A percentile compares a stretch with the other conserved stretches of the same genome.
phyloP scores from a whole-genome alignment of 768 basidiomycete genomes.

The Phylloporus rhodoxanthus region DNA sequence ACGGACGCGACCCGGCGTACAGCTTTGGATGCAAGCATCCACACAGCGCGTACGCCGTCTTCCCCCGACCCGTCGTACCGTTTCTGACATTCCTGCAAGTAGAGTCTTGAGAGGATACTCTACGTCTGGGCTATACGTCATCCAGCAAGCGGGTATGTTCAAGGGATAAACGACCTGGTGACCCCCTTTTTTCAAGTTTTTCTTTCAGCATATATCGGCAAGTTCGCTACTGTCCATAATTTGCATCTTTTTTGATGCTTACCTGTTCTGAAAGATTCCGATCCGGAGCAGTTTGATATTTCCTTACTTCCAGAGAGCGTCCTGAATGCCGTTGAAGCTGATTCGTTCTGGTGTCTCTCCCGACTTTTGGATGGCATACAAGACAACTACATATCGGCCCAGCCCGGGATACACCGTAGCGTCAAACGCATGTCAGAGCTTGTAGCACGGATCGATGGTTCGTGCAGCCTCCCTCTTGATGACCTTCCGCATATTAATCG shows the following conservation, averaged over 20 bases:
- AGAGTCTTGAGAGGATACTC: slow-evolving; percentile 91
- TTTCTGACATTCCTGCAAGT: slow-evolving; percentile 22
- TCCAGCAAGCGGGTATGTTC: slow-evolving; percentile 97
- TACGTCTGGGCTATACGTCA: slow-evolving; percentile 99
- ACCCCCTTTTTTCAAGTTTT: slow-evolving; percentile 99
- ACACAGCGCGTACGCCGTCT: slow-evolving; percentile 73
- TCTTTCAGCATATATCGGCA: slow-evolving; percentile 90
- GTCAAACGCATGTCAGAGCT: slow-evolving; percentile 93
- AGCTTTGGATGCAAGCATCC: slow-evolving; percentile 82
- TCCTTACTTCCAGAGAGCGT: slow-evolving; percentile 60
- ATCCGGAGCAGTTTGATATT: slow-evolving; percentile 87
- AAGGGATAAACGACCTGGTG: slow-evolving; percentile 97
- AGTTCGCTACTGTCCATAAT: slow-evolving; percentile 15
- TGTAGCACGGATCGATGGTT: slow-evolving; percentile 84
- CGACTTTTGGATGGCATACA: slow-evolving; percentile 95
- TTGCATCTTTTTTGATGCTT: slow-evolving; percentile 1
- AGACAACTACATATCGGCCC: slow-evolving; percentile 95
- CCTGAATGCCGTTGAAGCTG: slow-evolving; percentile 87
- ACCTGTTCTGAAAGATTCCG: slow-evolving; percentile 56
- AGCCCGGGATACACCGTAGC: slow-evolving; percentile 93
- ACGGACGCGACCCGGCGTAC: slow-evolving; percentile 85
- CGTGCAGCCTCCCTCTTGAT: slow-evolving; percentile 16
- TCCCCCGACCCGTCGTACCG: not conserved
- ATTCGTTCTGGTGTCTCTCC: slow-evolving; percentile 97
- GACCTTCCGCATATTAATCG: not conserved